Evolutionary conservation across 805 yeast genomes (phyloP), one percentile per base, ranked within the genome.

Genomic region (Wickerhamomyces silvicola): DNA sequence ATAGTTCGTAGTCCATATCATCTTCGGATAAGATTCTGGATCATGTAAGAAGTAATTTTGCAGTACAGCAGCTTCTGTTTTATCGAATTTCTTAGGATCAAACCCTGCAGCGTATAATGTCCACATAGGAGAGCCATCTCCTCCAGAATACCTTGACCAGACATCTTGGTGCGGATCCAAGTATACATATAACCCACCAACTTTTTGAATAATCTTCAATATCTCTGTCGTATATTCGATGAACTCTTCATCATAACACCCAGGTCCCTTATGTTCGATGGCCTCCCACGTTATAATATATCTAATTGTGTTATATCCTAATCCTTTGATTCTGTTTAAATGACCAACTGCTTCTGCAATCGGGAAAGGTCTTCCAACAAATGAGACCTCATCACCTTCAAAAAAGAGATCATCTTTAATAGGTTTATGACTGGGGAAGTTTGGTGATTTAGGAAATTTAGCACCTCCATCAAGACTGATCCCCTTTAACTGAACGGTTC

Each of bases 121-220:
- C 97, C 97, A 88, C 48, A 84, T 48, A 1, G 97, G 97, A 4
- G 96, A 95, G 13, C 97, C 97, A 28, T 85, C 77, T 3, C 97
- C 97, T 5, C 96, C 96, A 9, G 77, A 64, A 51, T 68, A 83
- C 29, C 96, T 70, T 2, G 92, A 79, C 97, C 97, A 88, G 10
- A 80, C 94, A 53, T 88, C 97, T 55, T 88, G 97, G 53, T 88
- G 97, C 1, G 94, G 85, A 50, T 88, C 96, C 42, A 88, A 52
- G 43, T 82, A 77, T 6, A 86, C 84, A 46, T 81, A 82, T 13
- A 87, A 52, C 0, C 88, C 90, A 1, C 92, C 94, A 18, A 75
- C 62, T 13, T 66, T 50, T 28, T 72, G 65, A 10, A 82, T 68
- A 7, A 75, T 69, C 33, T 67, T 62, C 33, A 88, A 56, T 5